Evolutionary conservation across 495 filamentous ascomycete genomes (phyloP).

Genomic region (Chaetomium fimeti): DNA sequence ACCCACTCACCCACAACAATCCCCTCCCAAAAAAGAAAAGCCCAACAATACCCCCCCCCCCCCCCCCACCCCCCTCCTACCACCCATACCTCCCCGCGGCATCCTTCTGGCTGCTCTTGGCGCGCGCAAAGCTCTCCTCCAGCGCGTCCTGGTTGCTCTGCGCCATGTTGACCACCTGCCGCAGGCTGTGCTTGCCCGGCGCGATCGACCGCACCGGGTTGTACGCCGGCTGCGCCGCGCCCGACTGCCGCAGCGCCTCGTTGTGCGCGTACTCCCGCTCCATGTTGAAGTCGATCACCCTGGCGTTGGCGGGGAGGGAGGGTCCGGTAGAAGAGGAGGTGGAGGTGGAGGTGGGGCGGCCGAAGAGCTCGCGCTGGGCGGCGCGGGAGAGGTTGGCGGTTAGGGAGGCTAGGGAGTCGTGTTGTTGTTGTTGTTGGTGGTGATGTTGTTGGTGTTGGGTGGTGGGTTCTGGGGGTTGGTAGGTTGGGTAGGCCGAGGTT

Average conservation of each 20-base stretch:
- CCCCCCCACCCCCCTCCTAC: background rate
- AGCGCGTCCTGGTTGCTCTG: constrained; percentile 76
- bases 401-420: constrained; percentile 58
- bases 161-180: constrained; percentile 80
- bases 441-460: constrained; percentile 23
- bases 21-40: too few relatives aligned
- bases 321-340: constrained; percentile 27
- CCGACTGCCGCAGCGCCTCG: constrained; percentile 65
- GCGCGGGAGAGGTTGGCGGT: constrained; percentile 69
- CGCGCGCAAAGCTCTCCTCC: constrained; percentile 82
- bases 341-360: constrained; percentile 52
- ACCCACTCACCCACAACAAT: too few relatives aligned
- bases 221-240: constrained; percentile 65
- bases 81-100: constrained; percentile 83
- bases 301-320: constrained; percentile 37
- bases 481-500: constrained; percentile 38
- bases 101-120: constrained; percentile 71
- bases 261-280: constrained; percentile 82
- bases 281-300: constrained; percentile 77
- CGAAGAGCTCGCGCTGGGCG: constrained; percentile 78
- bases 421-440: constrained; percentile 29
- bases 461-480: constrained; percentile 23
- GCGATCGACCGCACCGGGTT: constrained; percentile 81
- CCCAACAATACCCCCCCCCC: too few relatives aligned
- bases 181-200: constrained; percentile 84